Percentiles rank a stretch among this genome's conserved stretches.
These are phyloP conservation scores for Apiospora rasikravindrae DNA, from an alignment of 2,329 filamentous ascomycete species.

Conservation along the genomic window DNA sequence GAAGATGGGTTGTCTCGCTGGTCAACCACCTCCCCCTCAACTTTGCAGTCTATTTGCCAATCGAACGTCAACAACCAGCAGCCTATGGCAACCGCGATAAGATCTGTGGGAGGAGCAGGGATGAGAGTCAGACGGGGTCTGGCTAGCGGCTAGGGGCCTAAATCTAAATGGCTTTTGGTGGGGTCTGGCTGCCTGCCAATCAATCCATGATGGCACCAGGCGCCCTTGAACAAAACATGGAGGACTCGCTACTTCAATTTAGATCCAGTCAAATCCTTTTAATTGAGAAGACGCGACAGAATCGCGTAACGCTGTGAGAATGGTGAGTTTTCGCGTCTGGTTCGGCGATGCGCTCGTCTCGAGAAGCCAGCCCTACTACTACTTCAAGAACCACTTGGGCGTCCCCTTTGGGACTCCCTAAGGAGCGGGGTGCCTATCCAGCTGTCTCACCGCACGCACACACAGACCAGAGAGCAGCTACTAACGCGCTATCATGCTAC, in stretches of 20 bases:
- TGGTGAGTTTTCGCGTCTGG: conserved; percentile 16
- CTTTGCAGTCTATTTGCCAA: neutral
- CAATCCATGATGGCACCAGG: conserved; percentile 7
- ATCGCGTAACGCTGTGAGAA: neutral
- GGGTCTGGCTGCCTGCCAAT: conserved; percentile 15
- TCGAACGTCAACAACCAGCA: conserved; percentile 14
- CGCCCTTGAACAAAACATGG: conserved; percentile 13
- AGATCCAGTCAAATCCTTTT: conserved; percentile 8
- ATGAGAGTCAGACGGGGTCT: neutral
- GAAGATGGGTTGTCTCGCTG: neutral
- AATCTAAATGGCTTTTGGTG: conserved; percentile 4
- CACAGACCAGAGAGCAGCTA: conserved; percentile 16
- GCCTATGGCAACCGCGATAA: conserved; percentile 20
- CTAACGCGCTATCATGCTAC: conserved; percentile 52
- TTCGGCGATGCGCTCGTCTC: neutral
- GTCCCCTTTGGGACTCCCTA: neutral
- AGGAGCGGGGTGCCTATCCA: conserved; percentile 8
- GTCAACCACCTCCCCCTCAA: neutral
- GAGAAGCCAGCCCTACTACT: neutral
- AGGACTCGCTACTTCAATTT: neutral
- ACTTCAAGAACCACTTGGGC: neutral
- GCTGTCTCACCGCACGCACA: neutral
- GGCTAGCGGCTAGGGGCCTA: conserved; percentile 3
- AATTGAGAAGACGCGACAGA: neutral
- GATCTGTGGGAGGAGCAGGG: conserved; percentile 13